These are phyloP conservation scores for Breynia disticha DNA, from an alignment of 441 rosid genomes.

Conservation along the genomic window DNA sequence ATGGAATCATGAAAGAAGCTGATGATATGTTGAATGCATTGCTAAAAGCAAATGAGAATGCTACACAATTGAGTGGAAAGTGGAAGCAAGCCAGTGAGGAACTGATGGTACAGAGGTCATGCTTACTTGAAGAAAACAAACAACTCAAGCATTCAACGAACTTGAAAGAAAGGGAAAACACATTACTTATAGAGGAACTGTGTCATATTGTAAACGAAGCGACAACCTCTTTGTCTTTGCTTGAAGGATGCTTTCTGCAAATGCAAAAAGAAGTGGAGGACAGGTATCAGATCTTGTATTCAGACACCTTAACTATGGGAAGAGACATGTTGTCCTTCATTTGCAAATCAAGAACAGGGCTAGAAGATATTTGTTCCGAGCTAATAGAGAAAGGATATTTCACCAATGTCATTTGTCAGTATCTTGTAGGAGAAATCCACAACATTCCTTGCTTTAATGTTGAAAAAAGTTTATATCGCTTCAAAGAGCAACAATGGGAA, in stretches of 20 bases:
- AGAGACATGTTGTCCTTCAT: constrained; percentile 32
- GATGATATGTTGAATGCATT: constrained; percentile 55
- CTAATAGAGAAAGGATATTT: constrained; percentile 51
- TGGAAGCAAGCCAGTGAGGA: constrained; percentile 62
- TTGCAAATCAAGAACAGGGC: constrained; percentile 35
- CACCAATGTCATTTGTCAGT: constrained; percentile 35
- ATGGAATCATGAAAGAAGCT: constrained; percentile 72
- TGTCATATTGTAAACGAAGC: constrained; percentile 33
- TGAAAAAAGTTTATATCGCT: constrained; percentile 15
- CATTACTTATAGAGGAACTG: constrained; percentile 36
- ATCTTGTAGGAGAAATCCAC: constrained; percentile 34
- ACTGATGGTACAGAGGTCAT: constrained; percentile 42
- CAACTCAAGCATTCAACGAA: constrained; percentile 41
- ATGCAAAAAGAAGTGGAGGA: constrained; percentile 54
- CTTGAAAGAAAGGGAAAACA: constrained; percentile 48
- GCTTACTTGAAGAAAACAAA: constrained; percentile 47
- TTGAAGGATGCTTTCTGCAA: constrained; percentile 52
- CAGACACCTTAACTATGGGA: constrained; percentile 39
- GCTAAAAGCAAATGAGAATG: constrained; percentile 55
- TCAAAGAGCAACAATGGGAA: constrained; percentile 14
- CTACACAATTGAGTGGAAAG: constrained; percentile 36
- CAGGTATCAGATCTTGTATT: constrained; percentile 32
- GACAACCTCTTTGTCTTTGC: constrained; percentile 39
- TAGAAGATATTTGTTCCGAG: constrained; percentile 47
- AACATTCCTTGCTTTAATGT: constrained; percentile 26